phyloP scores from a whole-genome alignment of 2,329 filamentous ascomycete species.

The Colletotrichum coccodes region DNA sequence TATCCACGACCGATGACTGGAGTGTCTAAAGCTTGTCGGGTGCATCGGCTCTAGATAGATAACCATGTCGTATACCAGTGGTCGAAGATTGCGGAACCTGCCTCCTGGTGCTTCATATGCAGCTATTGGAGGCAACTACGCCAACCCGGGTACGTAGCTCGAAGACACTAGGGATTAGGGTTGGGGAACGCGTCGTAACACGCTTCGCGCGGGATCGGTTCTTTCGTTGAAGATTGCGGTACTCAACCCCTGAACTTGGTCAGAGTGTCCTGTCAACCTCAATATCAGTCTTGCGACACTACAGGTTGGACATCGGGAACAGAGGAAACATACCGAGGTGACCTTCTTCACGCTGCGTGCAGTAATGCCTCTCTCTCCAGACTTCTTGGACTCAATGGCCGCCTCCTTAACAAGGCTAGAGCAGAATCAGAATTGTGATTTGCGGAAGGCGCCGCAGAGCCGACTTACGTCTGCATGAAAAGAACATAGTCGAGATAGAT shows the following conservation, averaged over 20 bases:
- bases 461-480: conserved; percentile 74
- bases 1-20: background rate
- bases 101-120: background rate
- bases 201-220: background rate
- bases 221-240: background rate
- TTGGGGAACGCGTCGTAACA: too few species aligned
- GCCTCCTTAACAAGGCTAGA: conserved; percentile 77
- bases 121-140: background rate
- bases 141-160: background rate
- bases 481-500: conserved; percentile 87
- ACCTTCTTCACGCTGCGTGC: conserved; percentile 81
- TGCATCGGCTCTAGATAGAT: background rate
- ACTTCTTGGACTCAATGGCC: conserved; percentile 77
- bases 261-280: conserved; percentile 64
- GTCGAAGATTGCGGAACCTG: background rate
- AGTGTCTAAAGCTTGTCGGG: background rate
- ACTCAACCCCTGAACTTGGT: conserved; percentile 71
- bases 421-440: conserved; percentile 8
- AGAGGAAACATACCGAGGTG: conserved; percentile 68
- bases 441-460: background rate
- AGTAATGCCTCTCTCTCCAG: conserved; percentile 79
- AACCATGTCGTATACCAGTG: background rate
- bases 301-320: background rate
- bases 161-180: background rate
- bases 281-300: background rate